Conservation (phyloP, 768 basidiomycete species). For the Suillus decipiens region DNA sequence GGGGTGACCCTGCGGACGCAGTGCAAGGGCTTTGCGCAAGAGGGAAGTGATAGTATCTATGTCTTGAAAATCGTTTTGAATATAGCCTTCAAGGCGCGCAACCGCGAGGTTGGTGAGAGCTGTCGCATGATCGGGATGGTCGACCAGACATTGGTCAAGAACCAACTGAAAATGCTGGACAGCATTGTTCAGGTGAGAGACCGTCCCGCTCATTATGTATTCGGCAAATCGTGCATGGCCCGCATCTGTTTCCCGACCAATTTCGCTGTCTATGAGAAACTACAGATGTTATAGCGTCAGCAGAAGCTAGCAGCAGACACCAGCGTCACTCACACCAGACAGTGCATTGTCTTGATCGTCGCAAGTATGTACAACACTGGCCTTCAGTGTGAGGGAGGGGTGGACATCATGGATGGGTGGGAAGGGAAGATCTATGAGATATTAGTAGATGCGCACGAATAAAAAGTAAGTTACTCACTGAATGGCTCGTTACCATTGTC, state of each 20-base stretch:
- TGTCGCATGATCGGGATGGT: not conserved
- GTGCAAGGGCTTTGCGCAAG: constrained; percentile 8
- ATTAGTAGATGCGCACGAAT: not conserved
- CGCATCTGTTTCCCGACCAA: not conserved
- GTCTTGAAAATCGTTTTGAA: not conserved
- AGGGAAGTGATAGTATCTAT: not conserved
- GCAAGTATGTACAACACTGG: not conserved
- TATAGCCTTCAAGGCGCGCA: not conserved
- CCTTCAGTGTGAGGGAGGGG: not conserved
- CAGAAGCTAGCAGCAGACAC: not conserved
- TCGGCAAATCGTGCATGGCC: not conserved
- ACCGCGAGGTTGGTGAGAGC: constrained; percentile 4
- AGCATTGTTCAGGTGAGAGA: not conserved
- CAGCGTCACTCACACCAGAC: not conserved
- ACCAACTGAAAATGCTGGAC: not conserved
- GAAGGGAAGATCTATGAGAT: not conserved
- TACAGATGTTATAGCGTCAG: not conserved
- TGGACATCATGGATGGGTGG: not conserved
- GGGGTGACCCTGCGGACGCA: constrained; percentile 12
- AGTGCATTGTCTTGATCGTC: not conserved
- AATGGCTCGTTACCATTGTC: not conserved
- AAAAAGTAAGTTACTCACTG: not conserved
- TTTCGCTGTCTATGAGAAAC: not conserved
- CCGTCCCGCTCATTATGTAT: not conserved
- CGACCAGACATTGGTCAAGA: not conserved